phyloP scores from a whole-genome alignment of 2,329 filamentous ascomycete species.

The Aspergillus novoparasiticus region DNA sequence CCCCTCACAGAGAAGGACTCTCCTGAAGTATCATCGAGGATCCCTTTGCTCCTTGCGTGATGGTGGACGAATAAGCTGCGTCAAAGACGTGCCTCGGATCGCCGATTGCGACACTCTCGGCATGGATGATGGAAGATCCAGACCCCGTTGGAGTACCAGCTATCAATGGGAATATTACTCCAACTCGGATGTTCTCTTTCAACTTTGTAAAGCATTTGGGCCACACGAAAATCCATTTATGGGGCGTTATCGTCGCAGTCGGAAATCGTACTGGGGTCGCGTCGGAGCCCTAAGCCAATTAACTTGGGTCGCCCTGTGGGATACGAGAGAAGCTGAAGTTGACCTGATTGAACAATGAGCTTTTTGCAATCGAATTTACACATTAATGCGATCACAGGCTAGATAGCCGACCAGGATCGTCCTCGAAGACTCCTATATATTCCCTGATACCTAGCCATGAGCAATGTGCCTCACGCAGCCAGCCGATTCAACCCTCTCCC shows the following conservation, averaged over 20 bases:
- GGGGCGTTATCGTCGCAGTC: neutral
- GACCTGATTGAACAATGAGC: neutral
- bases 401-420: neutral
- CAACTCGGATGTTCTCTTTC: neutral
- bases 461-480: neutral
- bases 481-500: neutral
- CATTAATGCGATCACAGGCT: neutral
- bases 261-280: neutral
- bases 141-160: neutral
- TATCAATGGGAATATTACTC: neutral
- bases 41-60: neutral
- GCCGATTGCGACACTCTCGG: conserved; percentile 1
- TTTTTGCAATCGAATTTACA: neutral
- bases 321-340: neutral
- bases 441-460: neutral
- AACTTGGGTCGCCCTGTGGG: neutral
- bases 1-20: neutral
- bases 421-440: neutral
- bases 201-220: neutral
- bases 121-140: neutral
- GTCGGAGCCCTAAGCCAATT: neutral
- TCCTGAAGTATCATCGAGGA: neutral
- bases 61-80: neutral
- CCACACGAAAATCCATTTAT: neutral
- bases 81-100: neutral